These are phyloP conservation scores for Lolium rigidum DNA, from an alignment of 176 grass and related monocot genomes.

Conservation along the genomic window DNA sequence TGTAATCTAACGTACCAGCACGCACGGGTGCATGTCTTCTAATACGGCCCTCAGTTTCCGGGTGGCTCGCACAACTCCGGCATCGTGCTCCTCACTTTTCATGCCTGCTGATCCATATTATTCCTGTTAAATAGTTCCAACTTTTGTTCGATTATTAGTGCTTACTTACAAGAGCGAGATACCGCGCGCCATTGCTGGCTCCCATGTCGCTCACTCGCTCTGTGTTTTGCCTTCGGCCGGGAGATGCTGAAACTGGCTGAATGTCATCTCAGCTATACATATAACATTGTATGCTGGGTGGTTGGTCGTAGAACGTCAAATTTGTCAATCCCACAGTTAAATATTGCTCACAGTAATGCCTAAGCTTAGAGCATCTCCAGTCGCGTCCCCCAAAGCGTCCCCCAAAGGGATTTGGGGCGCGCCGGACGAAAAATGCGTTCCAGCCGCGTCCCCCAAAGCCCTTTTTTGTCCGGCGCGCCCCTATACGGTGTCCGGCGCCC, in stretches of 20 bases:
- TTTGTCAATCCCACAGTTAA: background rate
- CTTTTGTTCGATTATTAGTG: background rate
- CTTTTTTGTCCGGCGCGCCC: too few relatives aligned
- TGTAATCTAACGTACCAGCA: background rate
- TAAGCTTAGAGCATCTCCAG: too few relatives aligned
- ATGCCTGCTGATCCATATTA: background rate
- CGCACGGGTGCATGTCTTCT: background rate
- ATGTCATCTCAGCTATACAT: background rate
- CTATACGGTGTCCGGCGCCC: too few relatives aligned
- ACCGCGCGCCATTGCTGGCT: background rate
- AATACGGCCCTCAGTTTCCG: conserved; percentile 22
- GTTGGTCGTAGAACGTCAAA: background rate
- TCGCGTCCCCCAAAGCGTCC: too few relatives aligned
- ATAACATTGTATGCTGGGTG: background rate
- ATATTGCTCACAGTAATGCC: background rate
- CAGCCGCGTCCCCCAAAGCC: too few relatives aligned
- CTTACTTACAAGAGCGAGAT: background rate
- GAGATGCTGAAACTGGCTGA: background rate
- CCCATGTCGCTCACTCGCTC: background rate
- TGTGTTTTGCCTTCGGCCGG: background rate
- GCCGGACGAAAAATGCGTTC: too few relatives aligned
- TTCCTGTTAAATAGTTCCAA: background rate
- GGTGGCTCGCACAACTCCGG: background rate
- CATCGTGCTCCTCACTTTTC: background rate
- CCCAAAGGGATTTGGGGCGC: too few relatives aligned